Evolutionary conservation across 2,329 filamentous ascomycete genomes (phyloP), one percentile per base, ranked within the genome.

Genomic region (Fusarium cicatricum): DNA sequence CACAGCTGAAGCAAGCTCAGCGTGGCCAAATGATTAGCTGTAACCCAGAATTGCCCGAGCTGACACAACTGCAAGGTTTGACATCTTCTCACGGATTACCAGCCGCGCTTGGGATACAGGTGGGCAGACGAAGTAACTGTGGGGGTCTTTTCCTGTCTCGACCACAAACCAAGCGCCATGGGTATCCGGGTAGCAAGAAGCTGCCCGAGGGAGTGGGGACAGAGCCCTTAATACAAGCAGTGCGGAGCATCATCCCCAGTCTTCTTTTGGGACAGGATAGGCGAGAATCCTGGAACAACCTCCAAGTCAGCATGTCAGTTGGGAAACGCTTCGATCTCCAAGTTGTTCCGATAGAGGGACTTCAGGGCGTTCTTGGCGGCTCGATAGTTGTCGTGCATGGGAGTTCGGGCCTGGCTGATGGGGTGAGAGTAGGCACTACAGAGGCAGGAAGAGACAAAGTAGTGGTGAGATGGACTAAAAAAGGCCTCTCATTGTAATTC

Each of bases 331-430:
- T 46, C 15, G 21, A 37, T 15, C 19, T 46, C 5, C 14, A 28
- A 9, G 32, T 21, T 11, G 32, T 37, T 7, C 32, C 28, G 21
- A 14, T 9, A 5, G 32, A 45, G 15, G 41, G 36, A 17, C 19
- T 36, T 36, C 16, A 19, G 8, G 10, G 32, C 10, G 32, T 36
- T 12, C 16, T 19, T 12, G 31, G 42, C 10, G 52, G 52, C 5
- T 46, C 41, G 0, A 55, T 16, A 11, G 52, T 55, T 14, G 41
- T 36, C 23, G 48, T 53, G 14, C 47, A 36, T 11, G 40, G 48
- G 3, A 47, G 47, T 26, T 4, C 39, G 3, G 52, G 47, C 2
- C 40, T 55, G 52, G 28, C 39, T 3, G 52, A 55, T n/a, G 36
- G 53, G 16, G 48, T 46, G 1, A 36, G 48, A 5, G 5, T 36